phyloP scores from a whole-genome alignment of 805 yeast species.

The Myxozyma vanderwaltii region DNA sequence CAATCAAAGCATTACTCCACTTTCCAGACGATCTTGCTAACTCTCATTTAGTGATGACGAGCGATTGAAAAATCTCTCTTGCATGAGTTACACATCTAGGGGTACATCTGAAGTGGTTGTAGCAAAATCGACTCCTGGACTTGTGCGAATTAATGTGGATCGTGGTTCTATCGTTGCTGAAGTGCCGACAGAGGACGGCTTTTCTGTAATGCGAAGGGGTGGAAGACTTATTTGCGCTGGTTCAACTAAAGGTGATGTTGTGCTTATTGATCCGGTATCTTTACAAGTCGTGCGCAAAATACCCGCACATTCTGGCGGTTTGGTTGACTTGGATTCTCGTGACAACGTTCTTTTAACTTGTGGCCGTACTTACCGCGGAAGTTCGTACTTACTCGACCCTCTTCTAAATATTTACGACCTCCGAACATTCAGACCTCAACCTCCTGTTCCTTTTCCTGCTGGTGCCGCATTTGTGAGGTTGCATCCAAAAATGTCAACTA shows the following conservation, averaged over 20 bases:
- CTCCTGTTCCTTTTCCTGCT: constrained; percentile 85
- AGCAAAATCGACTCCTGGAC: constrained; percentile 39
- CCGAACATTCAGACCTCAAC: constrained; percentile 64
- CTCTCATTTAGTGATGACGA: constrained; percentile 8
- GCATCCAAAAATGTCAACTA: constrained; percentile 84
- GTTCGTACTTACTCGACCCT: constrained; percentile 63
- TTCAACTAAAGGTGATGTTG: constrained; percentile 42
- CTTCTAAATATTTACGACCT: constrained; percentile 81
- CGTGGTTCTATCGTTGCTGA: constrained; percentile 42
- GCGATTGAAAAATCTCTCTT: constrained; percentile 33
- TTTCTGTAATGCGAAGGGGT: constrained; percentile 41
- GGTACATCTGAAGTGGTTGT: constrained; percentile 42
- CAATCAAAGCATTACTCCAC: neutral
- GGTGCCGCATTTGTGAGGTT: constrained; percentile 84
- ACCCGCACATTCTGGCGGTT: constrained; percentile 44
- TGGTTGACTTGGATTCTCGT: constrained; percentile 45
- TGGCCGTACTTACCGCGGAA: constrained; percentile 58
- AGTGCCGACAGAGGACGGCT: constrained; percentile 32
- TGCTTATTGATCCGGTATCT: constrained; percentile 44
- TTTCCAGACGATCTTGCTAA: neutral
- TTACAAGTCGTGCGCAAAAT: constrained; percentile 40
- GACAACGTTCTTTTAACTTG: constrained; percentile 63
- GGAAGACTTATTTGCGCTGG: constrained; percentile 43
- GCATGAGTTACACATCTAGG: constrained; percentile 39
- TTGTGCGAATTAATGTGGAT: constrained; percentile 43